Percentiles rank a stretch among this genome's conserved stretches.
Conservation (phyloP, 768 basidiomycete genomes). For the Leccinum boreale region DNA sequence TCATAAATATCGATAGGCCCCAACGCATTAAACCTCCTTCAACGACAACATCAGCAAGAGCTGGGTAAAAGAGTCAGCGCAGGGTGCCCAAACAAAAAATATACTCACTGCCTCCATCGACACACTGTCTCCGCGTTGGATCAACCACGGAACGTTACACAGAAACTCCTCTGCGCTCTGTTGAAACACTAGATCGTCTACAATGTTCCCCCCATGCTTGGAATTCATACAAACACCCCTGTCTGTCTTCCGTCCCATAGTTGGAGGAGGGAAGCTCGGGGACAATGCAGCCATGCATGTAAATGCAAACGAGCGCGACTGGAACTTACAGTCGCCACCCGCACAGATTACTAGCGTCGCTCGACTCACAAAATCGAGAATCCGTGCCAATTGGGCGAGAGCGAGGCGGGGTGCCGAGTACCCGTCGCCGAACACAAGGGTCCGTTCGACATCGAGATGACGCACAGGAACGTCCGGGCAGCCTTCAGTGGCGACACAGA, state of each 20-base stretch:
- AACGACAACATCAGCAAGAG: background rate
- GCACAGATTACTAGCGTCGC: constrained; percentile 4
- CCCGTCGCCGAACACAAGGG: background rate
- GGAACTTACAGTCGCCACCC: constrained; percentile 9
- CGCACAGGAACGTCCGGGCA: background rate
- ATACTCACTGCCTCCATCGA: constrained; percentile 6
- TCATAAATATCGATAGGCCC: no score
- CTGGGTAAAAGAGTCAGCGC: background rate
- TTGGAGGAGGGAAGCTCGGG: background rate
- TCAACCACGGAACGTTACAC: constrained; percentile 1
- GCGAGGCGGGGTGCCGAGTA: background rate
- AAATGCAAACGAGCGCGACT: constrained; percentile 15
- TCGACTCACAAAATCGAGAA: constrained; percentile 8
- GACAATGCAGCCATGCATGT: constrained; percentile 4
- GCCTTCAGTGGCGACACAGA: background rate
- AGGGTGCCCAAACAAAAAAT: background rate
- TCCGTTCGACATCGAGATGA: constrained; percentile 10
- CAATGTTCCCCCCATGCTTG: background rate
- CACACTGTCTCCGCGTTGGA: background rate
- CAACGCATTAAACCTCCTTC: no score
- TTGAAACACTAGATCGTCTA: constrained; percentile 13
- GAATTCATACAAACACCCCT: background rate
- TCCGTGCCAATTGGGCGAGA: background rate
- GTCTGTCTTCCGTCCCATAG: background rate
- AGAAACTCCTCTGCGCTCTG: constrained; percentile 8